Base-by-base conservation (phyloP, 768 basidiomycete species). In the Macrolepiota dolichaula region DNA sequence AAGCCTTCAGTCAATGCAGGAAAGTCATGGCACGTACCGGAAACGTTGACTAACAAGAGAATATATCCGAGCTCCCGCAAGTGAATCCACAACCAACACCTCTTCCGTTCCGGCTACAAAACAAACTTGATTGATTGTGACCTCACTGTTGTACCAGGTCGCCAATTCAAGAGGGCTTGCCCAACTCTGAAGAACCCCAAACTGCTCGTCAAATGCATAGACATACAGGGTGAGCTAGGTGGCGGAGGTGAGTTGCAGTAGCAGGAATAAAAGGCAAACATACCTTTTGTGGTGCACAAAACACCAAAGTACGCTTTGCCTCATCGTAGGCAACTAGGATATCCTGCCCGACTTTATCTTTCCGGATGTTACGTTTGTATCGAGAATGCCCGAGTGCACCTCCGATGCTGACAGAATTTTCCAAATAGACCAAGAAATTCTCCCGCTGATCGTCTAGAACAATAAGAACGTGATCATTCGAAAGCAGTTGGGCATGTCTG, bases 91-190 rank as follows among this genome's bases (percentile, higher is more conserved):
- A 0, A 87, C 66, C 0, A 82, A 64, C 2, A 87, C 53, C 57
- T 87, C 86, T 62, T 87, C 85, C 35, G 66, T 77, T 5, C 82
- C 81, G 50, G 70, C 70, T 1, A 84, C 73, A 59, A 86, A 85
- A 44, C 77, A 60, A 13, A 85, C 73, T 2, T 59, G 57, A 5
- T 54, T 59, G 5, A 61, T 49, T 37, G 51, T 37, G 15, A 46
- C 65, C 0, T 66, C 59, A 6, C 35, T 55, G 51, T 66, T 55
- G 63, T 82, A 84, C 83, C 83, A 86, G 0, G 64, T 51, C 2
- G 62, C 62, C 9, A 86, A 71, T 50, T 79, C 73, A 4, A 81
- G 68, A 0, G 77, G 54, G 9, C 68, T 75, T 1, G 82, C 83
- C 49, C 69, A 71, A 1, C 72, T 76, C 55, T 79, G 77, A 9